Conservation (phyloP, 208 protist species). For the Crithidia brevicula region DNA sequence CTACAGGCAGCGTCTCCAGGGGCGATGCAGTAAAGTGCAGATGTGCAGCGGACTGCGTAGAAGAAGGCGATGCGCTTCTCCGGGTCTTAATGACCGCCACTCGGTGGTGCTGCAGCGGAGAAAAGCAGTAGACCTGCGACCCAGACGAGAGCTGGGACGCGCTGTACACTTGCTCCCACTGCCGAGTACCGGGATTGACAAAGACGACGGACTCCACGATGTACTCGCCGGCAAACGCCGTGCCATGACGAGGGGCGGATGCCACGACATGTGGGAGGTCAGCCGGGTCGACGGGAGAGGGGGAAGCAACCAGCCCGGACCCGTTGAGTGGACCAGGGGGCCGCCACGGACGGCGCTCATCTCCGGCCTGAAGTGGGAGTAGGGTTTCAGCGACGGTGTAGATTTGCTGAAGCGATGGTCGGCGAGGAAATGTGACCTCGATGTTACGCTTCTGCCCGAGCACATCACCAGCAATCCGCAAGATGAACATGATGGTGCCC, state of each 20-base stretch:
- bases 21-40: not conserved
- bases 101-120: constrained; percentile 17
- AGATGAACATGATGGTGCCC: constrained; percentile 33
- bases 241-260: not conserved
- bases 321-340: constrained; percentile 4
- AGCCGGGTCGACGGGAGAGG: not conserved
- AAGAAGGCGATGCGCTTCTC: not conserved
- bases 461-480: constrained; percentile 37
- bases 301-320: not conserved
- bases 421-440: constrained; percentile 50
- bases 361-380: constrained; percentile 25
- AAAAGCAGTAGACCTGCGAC: constrained; percentile 64
- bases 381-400: constrained; percentile 53
- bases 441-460: constrained; percentile 44
- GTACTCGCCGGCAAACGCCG: constrained; percentile 4
- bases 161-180: constrained; percentile 68
- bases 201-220: constrained; percentile 47
- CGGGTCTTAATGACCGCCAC: not conserved
- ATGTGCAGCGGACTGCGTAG: not conserved
- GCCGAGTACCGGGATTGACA: constrained; percentile 40
- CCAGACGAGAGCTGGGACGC: constrained; percentile 58
- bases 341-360: constrained; percentile 3
- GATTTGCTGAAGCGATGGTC: constrained; percentile 63
- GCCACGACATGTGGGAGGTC: not conserved
- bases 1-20: not conserved